Conservation (phyloP, 331 rosid species). For the Spiraea crenata region DNA sequence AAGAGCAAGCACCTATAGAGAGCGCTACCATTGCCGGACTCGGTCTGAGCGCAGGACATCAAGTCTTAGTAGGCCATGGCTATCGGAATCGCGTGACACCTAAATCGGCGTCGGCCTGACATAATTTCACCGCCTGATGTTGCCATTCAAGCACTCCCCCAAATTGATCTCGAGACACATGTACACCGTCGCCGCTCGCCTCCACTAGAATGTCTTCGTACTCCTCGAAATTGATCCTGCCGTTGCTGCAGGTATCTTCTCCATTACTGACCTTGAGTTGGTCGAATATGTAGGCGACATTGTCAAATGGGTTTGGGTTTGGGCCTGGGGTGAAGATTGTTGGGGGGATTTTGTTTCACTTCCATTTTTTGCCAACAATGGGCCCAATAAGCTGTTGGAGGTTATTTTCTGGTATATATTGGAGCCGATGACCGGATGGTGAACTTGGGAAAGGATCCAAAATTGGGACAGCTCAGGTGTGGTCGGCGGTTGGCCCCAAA, state of each 20-base stretch:
- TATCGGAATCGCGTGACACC: conserved; percentile 41
- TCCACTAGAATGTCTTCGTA: conserved; percentile 42
- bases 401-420: neutral
- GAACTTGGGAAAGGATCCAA: neutral
- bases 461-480: conserved; percentile 9
- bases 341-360: conserved; percentile 18
- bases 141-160: conserved; percentile 27
- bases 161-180: conserved; percentile 23
- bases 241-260: neutral
- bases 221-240: conserved; percentile 32
- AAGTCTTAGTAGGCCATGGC: conserved; percentile 37
- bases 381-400: conserved; percentile 1
- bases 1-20: neutral
- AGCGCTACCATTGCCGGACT: conserved; percentile 42
- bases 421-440: conserved; percentile 21
- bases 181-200: conserved; percentile 30
- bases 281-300: conserved; percentile 17
- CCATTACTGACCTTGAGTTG: conserved; percentile 19
- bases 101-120: conserved; percentile 41
- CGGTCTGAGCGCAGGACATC: conserved; percentile 45
- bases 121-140: conserved; percentile 35
- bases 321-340: neutral
- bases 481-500: neutral
- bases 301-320: conserved; percentile 2
- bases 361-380: neutral